These are phyloP conservation scores for Paramecium pentaurelia DNA, from an alignment of 73 alveolate genomes.

Conservation along the genomic window DNA sequence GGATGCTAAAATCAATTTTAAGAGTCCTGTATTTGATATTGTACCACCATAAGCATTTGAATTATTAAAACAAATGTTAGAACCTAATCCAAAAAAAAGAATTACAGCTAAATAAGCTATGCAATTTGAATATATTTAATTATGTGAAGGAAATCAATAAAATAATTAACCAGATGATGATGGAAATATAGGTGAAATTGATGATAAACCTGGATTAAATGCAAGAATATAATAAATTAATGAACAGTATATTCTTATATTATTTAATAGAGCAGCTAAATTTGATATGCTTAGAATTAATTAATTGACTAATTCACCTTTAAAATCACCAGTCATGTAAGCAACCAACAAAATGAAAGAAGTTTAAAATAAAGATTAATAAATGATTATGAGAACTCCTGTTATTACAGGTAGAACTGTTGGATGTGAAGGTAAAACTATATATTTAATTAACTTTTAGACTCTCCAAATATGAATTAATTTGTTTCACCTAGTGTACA, in stretches of 20 bases:
- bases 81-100: constrained; percentile 34
- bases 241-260: not conserved
- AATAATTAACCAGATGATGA: not conserved
- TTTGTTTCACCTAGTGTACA: constrained; percentile 17
- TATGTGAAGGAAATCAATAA: not conserved
- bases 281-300: constrained; percentile 41
- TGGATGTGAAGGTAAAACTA: not conserved
- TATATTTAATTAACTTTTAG: not conserved
- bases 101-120: constrained; percentile 1
- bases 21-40: constrained; percentile 9
- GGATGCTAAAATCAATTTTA: constrained; percentile 22
- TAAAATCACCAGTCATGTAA: constrained; percentile 39
- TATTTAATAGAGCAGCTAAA: not conserved
- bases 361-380: not conserved
- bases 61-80: not conserved
- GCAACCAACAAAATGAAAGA: constrained; percentile 6
- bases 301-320: constrained; percentile 23
- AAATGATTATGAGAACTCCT: constrained; percentile 42
- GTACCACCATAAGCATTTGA: constrained; percentile 10
- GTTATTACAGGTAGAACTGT: constrained; percentile 20
- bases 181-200: not conserved
- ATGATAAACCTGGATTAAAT: not conserved
- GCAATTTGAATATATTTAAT: not conserved
- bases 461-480: not conserved
- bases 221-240: not conserved